Conservation (phyloP, 1,284 basidiomycete species). For the Ceratobasidium sp. region DNA sequence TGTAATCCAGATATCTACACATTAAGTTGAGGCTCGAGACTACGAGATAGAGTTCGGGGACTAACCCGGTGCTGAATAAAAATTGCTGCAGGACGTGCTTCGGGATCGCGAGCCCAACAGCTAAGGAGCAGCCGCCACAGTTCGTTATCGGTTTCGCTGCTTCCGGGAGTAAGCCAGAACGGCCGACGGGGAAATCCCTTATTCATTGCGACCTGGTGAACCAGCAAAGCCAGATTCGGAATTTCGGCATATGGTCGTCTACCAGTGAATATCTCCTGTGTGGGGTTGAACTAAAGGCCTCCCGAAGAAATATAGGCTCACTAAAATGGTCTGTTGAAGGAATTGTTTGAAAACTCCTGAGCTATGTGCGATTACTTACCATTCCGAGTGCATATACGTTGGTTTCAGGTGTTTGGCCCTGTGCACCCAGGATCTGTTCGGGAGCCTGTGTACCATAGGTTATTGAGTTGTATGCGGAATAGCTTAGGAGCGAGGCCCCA, state of each 20-base stretch:
- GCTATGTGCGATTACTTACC: not conserved
- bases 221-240: not conserved
- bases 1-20: not conserved
- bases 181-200: not conserved
- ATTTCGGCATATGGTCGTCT: constrained; percentile 6
- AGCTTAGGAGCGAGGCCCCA: not conserved
- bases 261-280: not conserved
- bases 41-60: not conserved
- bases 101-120: not conserved
- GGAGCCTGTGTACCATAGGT: not conserved
- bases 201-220: not conserved
- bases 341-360: not conserved
- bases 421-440: not conserved
- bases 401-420: not conserved
- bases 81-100: not conserved
- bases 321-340: not conserved
- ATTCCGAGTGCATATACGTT: constrained; percentile 8
- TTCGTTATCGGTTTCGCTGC: constrained; percentile 1
- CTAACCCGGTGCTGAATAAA: not conserved
- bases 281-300: not conserved
- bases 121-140: not conserved
- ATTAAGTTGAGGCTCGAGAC: not conserved
- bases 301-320: not conserved
- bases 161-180: constrained; percentile 5
- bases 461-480: not conserved